Conservation (phyloP, 495 filamentous ascomycete species). For the Friedmanniomyces simplex region DNA sequence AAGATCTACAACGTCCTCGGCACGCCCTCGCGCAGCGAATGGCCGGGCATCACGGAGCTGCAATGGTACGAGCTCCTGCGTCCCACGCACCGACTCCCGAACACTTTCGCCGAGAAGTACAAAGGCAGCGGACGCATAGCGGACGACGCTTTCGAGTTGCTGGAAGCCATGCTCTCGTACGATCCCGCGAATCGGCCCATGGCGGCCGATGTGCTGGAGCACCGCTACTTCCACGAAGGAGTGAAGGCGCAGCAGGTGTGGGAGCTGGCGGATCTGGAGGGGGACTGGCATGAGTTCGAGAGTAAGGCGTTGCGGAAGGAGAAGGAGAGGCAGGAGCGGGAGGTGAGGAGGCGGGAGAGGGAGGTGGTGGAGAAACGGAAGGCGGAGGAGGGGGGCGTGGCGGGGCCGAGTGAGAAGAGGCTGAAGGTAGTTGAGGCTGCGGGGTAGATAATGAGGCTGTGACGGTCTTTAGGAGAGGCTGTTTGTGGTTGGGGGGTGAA, state of each 20-base stretch:
- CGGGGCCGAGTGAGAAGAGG: slow-evolving; percentile 21
- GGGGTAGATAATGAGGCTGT: neutral
- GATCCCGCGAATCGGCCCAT: slow-evolving; percentile 78
- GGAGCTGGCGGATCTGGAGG: slow-evolving; percentile 77
- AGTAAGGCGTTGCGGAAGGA: slow-evolving; percentile 90
- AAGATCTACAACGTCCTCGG: slow-evolving; percentile 91
- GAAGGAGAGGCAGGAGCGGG: slow-evolving; percentile 68
- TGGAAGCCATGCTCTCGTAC: slow-evolving; percentile 71
- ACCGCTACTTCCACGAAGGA: slow-evolving; percentile 86
- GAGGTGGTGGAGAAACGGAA: slow-evolving; percentile 25
- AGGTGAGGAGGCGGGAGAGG: slow-evolving; percentile 39
- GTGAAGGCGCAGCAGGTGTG: slow-evolving; percentile 66
- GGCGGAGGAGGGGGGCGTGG: slow-evolving; percentile 18
- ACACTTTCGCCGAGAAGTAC: slow-evolving; percentile 76
- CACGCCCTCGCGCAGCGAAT: slow-evolving; percentile 71
- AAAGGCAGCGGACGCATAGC: slow-evolving; percentile 42
- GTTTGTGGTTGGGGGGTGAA: neutral
- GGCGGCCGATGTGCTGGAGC: slow-evolving; percentile 74
- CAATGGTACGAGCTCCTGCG: slow-evolving; percentile 90
- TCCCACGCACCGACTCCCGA: slow-evolving; percentile 60
- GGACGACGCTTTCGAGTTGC: slow-evolving; percentile 70
- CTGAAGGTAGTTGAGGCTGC: neutral
- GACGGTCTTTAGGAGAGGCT: neutral
- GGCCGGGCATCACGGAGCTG: slow-evolving; percentile 83
- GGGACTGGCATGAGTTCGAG: slow-evolving; percentile 99